phyloP scores from a whole-genome alignment of 2,329 filamentous ascomycete genomes.

The Neofusicoccum ribis region DNA sequence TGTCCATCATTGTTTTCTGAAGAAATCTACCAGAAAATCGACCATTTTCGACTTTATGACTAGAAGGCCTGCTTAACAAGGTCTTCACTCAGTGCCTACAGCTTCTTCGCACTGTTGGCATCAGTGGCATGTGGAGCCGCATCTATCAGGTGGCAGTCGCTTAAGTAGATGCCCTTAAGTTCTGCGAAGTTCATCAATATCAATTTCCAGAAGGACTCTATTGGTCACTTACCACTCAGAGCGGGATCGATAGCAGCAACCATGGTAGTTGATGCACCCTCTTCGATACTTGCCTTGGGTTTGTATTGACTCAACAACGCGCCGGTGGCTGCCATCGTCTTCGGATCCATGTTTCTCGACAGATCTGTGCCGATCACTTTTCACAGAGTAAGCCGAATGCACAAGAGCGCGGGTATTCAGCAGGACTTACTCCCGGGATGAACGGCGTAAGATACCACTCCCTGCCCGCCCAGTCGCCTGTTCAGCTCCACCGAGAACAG shows the following conservation, averaged over 20 bases:
- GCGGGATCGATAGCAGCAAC: conserved; percentile 33
- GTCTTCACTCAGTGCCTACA: conserved; percentile 37
- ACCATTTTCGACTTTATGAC: background rate
- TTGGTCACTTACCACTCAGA: conserved; percentile 21
- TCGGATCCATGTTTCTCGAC: background rate
- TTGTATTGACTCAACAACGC: background rate
- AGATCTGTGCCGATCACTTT: background rate
- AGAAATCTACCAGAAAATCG: no score
- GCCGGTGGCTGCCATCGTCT: background rate
- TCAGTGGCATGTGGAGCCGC: conserved; percentile 26
- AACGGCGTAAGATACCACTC: conserved; percentile 30
- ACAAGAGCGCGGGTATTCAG: background rate
- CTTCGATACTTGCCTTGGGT: conserved; percentile 27
- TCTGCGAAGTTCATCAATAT: background rate
- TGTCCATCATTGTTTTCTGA: no score
- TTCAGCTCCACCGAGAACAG: conserved; percentile 30
- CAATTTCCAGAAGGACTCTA: background rate
- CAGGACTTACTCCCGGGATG: conserved; percentile 29
- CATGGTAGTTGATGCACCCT: conserved; percentile 33
- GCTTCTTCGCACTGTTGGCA: conserved; percentile 27
- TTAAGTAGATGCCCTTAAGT: conserved; percentile 31
- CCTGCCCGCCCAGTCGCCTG: conserved; percentile 26
- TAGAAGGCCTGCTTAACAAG: conserved; percentile 28
- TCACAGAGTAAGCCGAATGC: background rate
- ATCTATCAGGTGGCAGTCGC: conserved; percentile 27